phyloP scores from a whole-genome alignment of 2,329 filamentous ascomycete genomes.

The Neocatenulostroma microsporum region DNA sequence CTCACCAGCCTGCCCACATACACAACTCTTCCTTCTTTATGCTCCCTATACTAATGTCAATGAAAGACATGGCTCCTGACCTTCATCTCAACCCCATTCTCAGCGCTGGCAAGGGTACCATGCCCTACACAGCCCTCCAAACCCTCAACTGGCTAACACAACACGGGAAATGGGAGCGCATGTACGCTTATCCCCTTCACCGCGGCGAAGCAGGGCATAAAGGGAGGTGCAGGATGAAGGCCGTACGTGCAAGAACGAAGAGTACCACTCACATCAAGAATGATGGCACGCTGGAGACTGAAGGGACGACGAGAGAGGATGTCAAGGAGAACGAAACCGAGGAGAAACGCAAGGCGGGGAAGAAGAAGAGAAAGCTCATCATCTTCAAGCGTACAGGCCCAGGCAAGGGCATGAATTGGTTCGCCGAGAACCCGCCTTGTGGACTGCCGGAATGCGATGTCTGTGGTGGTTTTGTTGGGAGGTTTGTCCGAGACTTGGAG shows the following conservation, averaged over 20 bases:
- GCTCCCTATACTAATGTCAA: too few species aligned
- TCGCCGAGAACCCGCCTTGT: constrained; percentile 6
- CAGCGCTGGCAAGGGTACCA: not conserved
- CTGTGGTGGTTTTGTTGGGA: constrained; percentile 6
- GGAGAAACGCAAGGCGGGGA: too few species aligned
- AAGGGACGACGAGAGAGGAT: too few species aligned
- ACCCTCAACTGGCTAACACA: constrained; percentile 7
- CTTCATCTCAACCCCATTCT: too few species aligned
- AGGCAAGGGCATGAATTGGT: constrained; percentile 6
- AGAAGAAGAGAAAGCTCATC: constrained; percentile 2
- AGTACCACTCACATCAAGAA: too few species aligned
- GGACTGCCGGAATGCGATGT: constrained; percentile 6
- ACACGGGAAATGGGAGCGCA: constrained; percentile 3
- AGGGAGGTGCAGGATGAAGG: too few species aligned
- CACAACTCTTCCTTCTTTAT: too few species aligned
- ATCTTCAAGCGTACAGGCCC: constrained; percentile 7
- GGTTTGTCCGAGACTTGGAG: constrained; percentile 8
- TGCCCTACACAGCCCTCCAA: constrained; percentile 9
- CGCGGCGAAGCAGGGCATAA: too few species aligned
- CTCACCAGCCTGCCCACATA: too few species aligned
- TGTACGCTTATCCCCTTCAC: constrained; percentile 4
- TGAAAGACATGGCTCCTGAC: too few species aligned
- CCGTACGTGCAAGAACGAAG: not conserved
- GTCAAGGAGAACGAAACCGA: too few species aligned
- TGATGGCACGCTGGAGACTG: too few species aligned